Conservation (phyloP, 805 yeast genomes). For the Yarrowia bubula region DNA sequence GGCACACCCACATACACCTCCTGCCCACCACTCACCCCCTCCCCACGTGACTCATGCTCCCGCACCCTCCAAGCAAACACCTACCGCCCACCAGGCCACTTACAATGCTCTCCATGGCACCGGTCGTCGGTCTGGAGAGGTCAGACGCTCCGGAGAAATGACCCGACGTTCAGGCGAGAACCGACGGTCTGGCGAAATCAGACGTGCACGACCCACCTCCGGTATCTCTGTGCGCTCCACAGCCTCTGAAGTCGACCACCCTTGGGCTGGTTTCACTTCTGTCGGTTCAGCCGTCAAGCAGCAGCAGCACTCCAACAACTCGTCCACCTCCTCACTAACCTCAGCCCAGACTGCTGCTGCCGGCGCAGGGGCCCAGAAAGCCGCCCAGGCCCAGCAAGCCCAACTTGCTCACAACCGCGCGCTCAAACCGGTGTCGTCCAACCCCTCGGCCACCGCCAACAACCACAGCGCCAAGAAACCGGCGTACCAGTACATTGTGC, state of each 20-base stretch:
- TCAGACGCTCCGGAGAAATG: constrained; percentile 9
- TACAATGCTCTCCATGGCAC: constrained; percentile 22
- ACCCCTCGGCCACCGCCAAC: constrained; percentile 3
- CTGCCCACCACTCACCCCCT: neutral
- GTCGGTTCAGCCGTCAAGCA: constrained; percentile 17
- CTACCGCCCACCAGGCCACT: constrained; percentile 23
- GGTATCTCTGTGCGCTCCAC: constrained; percentile 15
- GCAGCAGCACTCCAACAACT: constrained; percentile 19
- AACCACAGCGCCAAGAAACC: constrained; percentile 20
- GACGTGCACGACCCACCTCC: constrained; percentile 6
- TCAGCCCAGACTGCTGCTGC: constrained; percentile 12
- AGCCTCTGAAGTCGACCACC: neutral
- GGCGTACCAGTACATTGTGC: constrained; percentile 18
- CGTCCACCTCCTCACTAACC: constrained; percentile 20
- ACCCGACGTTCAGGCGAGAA: constrained; percentile 11
- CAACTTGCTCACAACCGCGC: constrained; percentile 14
- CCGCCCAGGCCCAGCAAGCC: constrained; percentile 23
- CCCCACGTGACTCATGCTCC: constrained; percentile 11
- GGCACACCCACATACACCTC: no score
- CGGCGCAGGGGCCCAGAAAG: constrained; percentile 13
- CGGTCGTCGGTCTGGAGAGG: constrained; percentile 18
- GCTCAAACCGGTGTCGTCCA: constrained; percentile 16
- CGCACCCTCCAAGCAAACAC: neutral
- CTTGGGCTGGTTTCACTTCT: constrained; percentile 17
- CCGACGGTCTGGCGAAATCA: constrained; percentile 3